Evolutionary conservation across 495 filamentous ascomycete species (phyloP), one percentile per base, ranked within the genome.

Genomic region (Rhypophila decipiens): DNA sequence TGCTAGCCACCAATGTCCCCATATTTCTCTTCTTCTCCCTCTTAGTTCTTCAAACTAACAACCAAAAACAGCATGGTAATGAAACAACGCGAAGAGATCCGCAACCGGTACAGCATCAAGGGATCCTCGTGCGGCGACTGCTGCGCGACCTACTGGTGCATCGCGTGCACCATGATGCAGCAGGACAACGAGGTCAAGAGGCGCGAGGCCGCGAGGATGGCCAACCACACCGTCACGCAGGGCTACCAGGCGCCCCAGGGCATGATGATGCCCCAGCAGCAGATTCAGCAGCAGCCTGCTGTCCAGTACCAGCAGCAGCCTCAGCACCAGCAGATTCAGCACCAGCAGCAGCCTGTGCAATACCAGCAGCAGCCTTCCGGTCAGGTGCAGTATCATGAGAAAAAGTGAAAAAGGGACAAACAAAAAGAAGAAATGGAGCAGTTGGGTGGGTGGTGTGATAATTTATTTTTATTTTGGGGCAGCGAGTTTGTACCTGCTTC

Each of bases 131-230:
- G 60, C 52, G 66, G 55, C 18, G 78, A 82, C 53, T 78, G 67
- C 54, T 60, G 68, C 34, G 56, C 61, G 15, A 56, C 65, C 24
- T 77, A 58, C 65, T 82, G 71, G 64, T 75, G 68, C 21, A 71
- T 68, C 55, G 80, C 76, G 56, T 80, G 78, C 57, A 66, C 65
- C 10, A 50, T 79, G 31, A 64, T 75, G 19, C 78, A 80, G 55
- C 58, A 74, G 10, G 74, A 80, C 44, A 78, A 79, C 61, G 78
- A 82, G 50, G 54, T 74, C 24, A 56, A 56, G 36, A 11, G 3
- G 18, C 46, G 45, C 35, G 18, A 34, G 49, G 52, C 43, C 13
- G 31, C 37, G 29, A 17, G 42, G 31, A 40, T 1, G 13, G 38
- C 38, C 19, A 13, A 7, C 7, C 7, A 31, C 42, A 37, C 46